Percentiles rank a stretch among this genome's conserved stretches.
These are phyloP conservation scores for Rosa hybrid DNA, from an alignment of 331 rosid genomes.

Conservation along the genomic window DNA sequence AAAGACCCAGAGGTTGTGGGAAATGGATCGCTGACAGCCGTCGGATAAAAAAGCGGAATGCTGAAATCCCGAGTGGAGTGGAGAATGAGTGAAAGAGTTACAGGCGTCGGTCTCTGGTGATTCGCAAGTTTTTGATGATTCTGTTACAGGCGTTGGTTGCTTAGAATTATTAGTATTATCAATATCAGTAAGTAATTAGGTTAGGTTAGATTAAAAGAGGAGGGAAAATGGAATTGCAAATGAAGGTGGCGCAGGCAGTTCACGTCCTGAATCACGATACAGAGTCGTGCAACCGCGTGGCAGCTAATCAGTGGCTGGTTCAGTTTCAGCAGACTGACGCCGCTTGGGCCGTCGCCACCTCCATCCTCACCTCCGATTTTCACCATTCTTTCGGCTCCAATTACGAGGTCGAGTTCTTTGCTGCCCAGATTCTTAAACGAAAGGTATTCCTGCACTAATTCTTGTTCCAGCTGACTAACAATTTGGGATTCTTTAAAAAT, in stretches of 20 bases:
- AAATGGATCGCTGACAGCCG: constrained; percentile 44
- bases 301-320: constrained; percentile 98
- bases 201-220: constrained; percentile 15
- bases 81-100: constrained; percentile 12
- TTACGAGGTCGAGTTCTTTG: constrained; percentile 92
- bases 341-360: constrained; percentile 96
- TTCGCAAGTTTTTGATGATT: constrained; percentile 9
- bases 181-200: background rate
- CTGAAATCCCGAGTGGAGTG: background rate
- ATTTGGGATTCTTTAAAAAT: background rate
- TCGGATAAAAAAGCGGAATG: constrained; percentile 45
- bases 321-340: constrained; percentile 92
- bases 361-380: constrained; percentile 76
- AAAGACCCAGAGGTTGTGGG: background rate
- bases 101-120: constrained; percentile 60
- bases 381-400: constrained; percentile 43
- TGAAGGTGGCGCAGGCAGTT: constrained; percentile 91
- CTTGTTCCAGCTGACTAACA: too few species aligned
- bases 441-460: constrained; percentile 44
- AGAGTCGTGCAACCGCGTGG: constrained; percentile 95
- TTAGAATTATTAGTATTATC: background rate
- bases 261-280: constrained; percentile 86
- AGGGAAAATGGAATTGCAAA: constrained; percentile 62
- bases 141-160: constrained; percentile 20
- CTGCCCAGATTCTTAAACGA: constrained; percentile 97